A percentile compares a stretch with the other conserved stretches of the same genome.
phyloP scores from a whole-genome alignment of 2,329 filamentous ascomycete species.

The Myrmaecium sp. region DNA sequence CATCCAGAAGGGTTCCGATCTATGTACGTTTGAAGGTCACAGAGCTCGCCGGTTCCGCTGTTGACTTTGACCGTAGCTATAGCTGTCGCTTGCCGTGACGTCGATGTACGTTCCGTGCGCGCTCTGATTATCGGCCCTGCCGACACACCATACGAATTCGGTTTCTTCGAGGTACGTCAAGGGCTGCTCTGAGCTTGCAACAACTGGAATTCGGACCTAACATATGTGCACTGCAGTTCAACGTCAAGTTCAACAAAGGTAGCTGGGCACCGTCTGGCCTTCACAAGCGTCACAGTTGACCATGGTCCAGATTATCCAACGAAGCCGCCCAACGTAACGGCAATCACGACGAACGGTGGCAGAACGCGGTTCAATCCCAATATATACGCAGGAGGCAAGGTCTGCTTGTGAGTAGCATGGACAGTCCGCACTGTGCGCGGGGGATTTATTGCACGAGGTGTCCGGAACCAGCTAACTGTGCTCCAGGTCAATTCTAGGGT shows the following conservation, averaged over 20 bases:
- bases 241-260: conserved; percentile 63
- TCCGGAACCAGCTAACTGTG: conserved; percentile 6
- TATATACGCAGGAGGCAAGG: conserved; percentile 80
- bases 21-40: conserved; percentile 46
- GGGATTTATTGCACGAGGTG: no score
- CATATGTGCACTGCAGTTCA: conserved; percentile 38
- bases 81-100: conserved; percentile 72
- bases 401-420: conserved; percentile 56
- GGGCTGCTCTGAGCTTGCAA: conserved; percentile 11
- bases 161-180: conserved; percentile 71
- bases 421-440: background rate
- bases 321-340: conserved; percentile 41
- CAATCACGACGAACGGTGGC: conserved; percentile 76
- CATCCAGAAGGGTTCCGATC: conserved; percentile 65
- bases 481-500: conserved; percentile 69
- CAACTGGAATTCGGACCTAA: conserved; percentile 5
- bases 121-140: conserved; percentile 84
- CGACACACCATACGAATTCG: conserved; percentile 91
- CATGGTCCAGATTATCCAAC: conserved; percentile 59
- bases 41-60: conserved; percentile 3
- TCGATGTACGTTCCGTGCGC: conserved; percentile 74
- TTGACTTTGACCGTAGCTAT: conserved; percentile 40
- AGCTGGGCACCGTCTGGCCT: conserved; percentile 6
- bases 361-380: conserved; percentile 90
- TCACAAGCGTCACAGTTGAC: background rate